These are phyloP conservation scores for Hypoxylon sp. DNA, from an alignment of 2,329 filamentous ascomycete genomes.

Conservation along the genomic window DNA sequence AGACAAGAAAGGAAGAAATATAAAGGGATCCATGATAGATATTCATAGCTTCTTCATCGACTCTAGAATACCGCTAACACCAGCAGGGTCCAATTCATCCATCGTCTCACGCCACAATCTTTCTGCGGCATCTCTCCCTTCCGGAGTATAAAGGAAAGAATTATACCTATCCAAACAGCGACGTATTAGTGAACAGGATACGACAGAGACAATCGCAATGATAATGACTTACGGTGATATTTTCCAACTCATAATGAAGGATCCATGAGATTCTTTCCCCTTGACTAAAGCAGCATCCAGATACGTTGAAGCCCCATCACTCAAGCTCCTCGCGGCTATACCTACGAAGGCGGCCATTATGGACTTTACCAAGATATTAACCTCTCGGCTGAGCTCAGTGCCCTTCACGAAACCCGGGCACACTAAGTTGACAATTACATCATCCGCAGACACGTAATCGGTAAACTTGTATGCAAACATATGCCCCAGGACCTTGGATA, in stretches of 20 bases:
- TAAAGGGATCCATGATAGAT: background rate
- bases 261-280: constrained; percentile 66
- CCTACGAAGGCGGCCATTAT: constrained; percentile 3
- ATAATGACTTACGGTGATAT: constrained; percentile 60
- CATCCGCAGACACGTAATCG: constrained; percentile 57
- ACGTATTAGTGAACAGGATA: constrained; percentile 5
- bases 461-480: constrained; percentile 50
- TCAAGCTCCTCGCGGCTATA: constrained; percentile 49
- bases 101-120: constrained; percentile 23
- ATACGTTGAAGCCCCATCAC: constrained; percentile 62
- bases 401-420: constrained; percentile 63
- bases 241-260: constrained; percentile 65
- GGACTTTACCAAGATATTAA: constrained; percentile 43
- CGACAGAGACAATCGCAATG: background rate
- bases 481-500: constrained; percentile 30
- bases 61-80: constrained; percentile 28
- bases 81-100: constrained; percentile 10
- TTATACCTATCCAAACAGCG: constrained; percentile 20
- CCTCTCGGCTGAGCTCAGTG: constrained; percentile 59
- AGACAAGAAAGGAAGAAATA: too few relatives aligned
- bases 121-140: constrained; percentile 24
- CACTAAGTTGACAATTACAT: constrained; percentile 63
- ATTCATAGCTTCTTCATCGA: constrained; percentile 30
- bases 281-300: constrained; percentile 63
- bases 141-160: constrained; percentile 36